Evolutionary conservation across 2,329 filamentous ascomycete species (phyloP), one percentile per base, ranked within the genome.

Genomic region (Pestalotiopsis sp.): DNA sequence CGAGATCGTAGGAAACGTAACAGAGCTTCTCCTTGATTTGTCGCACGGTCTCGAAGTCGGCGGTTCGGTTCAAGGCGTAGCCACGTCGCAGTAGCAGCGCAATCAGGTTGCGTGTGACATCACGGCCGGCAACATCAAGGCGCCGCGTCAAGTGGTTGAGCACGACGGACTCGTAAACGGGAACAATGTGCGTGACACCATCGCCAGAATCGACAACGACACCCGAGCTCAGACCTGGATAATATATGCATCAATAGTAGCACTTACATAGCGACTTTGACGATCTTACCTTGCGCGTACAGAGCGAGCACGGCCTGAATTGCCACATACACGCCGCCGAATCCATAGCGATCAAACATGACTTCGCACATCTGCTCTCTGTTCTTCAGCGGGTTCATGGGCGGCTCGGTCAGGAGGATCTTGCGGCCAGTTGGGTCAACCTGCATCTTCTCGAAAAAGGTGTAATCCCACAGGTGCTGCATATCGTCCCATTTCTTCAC

Each of bases 11-110:
- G 13, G 95, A 98, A 68, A 99, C 95, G 81, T 99, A 99, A 87
- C 96, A 98, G 65, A 99, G 92, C 87, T 99, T 99, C 87, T 99
- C 96, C 85, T 99, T 99, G 86, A 99, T 98, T 82, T 98, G 95
- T 71, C 96, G 93, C 68, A 99, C 96, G 4, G 96, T 99, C 83
- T 99, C 96, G 81, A 99, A 99, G 81, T 99, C 96, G 79, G 96
- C 96, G 13, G 96, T 99, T 80, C 96, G 91, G 89, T 99, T 99
- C 71, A 99, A 90, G 45, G 96, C 94, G 81, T 99, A 99, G 59
- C 96, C 96, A 74, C 96, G 91, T 77, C 96, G 93, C 69, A 97
- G 89, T 23, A 99, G 91, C 64, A 99, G 91, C 65, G 94, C 94
- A 81, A 99, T 99, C 72, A 99, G 89, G 82, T 99, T 98, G 77